A percentile compares a stretch with the other conserved stretches of the same genome.
phyloP scores from a whole-genome alignment of 305 asterid genomes.

The Fraxinus sp. region DNA sequence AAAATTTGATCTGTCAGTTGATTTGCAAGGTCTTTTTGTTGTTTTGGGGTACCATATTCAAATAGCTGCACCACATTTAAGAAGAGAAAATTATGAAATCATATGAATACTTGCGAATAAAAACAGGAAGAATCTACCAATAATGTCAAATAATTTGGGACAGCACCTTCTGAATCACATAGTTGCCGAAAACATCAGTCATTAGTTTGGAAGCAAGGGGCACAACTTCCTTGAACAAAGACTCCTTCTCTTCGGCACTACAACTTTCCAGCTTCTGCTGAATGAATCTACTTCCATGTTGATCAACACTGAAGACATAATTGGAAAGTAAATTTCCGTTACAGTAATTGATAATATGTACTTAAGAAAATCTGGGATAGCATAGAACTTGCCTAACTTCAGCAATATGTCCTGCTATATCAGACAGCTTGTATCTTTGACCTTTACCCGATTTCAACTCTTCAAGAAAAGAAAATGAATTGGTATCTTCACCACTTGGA shows the following conservation, averaged over 20 bases:
- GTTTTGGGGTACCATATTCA: conserved; percentile 78
- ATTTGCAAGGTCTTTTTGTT: conserved; percentile 67
- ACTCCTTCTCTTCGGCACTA: conserved; percentile 65
- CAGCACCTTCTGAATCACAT: conserved; percentile 81
- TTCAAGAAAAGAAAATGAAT: conserved; percentile 40
- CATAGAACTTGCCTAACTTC: conserved; percentile 59
- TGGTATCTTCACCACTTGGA: conserved; percentile 31
- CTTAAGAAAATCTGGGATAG: conserved; percentile 4
- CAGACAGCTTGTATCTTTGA: conserved; percentile 45
- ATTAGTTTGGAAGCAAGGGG: conserved; percentile 72
- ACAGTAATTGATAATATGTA: not conserved
- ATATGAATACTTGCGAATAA: not conserved
- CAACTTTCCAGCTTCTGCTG: conserved; percentile 83
- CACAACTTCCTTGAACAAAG: conserved; percentile 65
- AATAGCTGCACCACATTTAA: conserved; percentile 52
- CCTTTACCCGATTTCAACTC: conserved; percentile 54
- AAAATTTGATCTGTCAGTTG: conserved; percentile 74
- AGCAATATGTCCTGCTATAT: conserved; percentile 58
- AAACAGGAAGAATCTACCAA: not conserved
- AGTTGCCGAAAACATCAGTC: conserved; percentile 87
- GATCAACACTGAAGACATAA: conserved; percentile 59
- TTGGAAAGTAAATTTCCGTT: conserved; percentile 1
- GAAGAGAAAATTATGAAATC: conserved; percentile 13
- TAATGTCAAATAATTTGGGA: conserved; percentile 5
- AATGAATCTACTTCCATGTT: conserved; percentile 89